Evolutionary conservation across 1,139 yeast genomes (phyloP).

Genomic region (Zygoascus sp.): DNA sequence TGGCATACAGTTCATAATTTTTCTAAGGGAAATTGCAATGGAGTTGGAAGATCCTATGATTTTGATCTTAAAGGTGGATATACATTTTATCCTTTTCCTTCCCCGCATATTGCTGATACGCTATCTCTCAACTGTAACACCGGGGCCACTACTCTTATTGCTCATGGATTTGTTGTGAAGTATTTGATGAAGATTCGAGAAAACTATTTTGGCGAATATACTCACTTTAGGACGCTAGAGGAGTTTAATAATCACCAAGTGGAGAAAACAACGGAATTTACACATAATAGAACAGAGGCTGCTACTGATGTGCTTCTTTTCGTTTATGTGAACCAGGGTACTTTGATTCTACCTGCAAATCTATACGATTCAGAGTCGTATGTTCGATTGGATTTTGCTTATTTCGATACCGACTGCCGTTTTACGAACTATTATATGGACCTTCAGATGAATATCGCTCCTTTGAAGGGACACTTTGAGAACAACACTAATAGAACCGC

Average conservation of each 20-base stretch:
- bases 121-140: slow-evolving; percentile 64
- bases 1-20: slow-evolving; percentile 87
- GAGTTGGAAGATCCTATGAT: slow-evolving; percentile 61
- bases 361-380: slow-evolving; percentile 61
- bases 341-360: slow-evolving; percentile 66
- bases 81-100: slow-evolving; percentile 54
- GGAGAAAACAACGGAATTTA: slow-evolving; percentile 10
- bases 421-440: slow-evolving; percentile 93
- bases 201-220: slow-evolving; percentile 82
- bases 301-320: slow-evolving; percentile 74
- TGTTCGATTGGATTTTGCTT: slow-evolving; percentile 54
- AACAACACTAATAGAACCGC: slow-evolving; percentile 20
- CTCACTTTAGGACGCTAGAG: slow-evolving; percentile 80
- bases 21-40: slow-evolving; percentile 42
- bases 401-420: slow-evolving; percentile 70
- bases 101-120: slow-evolving; percentile 57
- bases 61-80: slow-evolving; percentile 64
- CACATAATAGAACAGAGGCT: slow-evolving; percentile 49
- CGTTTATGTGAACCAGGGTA: slow-evolving; percentile 65
- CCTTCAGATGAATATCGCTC: slow-evolving; percentile 37
- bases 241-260: slow-evolving; percentile 51
- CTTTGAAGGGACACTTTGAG: slow-evolving; percentile 32
- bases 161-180: slow-evolving; percentile 74
- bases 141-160: slow-evolving; percentile 60
- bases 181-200: slow-evolving; percentile 76